These are phyloP conservation scores for Lizonia empirigonia DNA, from an alignment of 2,329 filamentous ascomycete species.

Conservation along the genomic window DNA sequence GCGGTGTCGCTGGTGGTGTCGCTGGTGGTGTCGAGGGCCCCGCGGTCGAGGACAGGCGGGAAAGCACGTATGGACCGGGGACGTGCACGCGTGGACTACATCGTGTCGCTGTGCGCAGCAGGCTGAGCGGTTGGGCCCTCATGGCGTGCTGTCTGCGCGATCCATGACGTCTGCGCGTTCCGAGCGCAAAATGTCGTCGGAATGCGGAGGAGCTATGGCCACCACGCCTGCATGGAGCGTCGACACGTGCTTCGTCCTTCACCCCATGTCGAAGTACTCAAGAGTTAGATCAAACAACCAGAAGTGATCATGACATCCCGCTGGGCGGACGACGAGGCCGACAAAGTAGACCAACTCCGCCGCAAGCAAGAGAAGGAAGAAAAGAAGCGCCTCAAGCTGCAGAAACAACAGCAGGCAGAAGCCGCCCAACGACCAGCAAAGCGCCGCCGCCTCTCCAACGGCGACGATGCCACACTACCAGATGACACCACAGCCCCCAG, in stretches of 20 bases:
- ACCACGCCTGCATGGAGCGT: constrained; percentile 21
- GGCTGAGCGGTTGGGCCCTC: constrained; percentile 37
- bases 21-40: constrained; percentile 22
- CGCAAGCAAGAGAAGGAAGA: constrained; percentile 84
- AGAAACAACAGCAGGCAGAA: constrained; percentile 75
- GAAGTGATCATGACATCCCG: constrained; percentile 65
- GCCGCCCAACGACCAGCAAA: constrained; percentile 60
- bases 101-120: constrained; percentile 32
- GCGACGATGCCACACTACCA: constrained; percentile 29
- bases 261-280: background rate
- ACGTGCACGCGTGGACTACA: too few relatives aligned
- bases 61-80: constrained; percentile 25
- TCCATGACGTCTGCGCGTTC: constrained; percentile 36
- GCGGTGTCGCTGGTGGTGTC: constrained; percentile 19
- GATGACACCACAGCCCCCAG: constrained; percentile 28
- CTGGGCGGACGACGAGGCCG: constrained; percentile 86
- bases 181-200: constrained; percentile 35
- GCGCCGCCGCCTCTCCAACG: constrained; percentile 65
- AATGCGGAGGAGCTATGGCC: constrained; percentile 45
- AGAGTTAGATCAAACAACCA: background rate
- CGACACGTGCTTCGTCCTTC: constrained; percentile 2
- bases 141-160: too few relatives aligned
- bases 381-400: constrained; percentile 81
- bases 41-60: constrained; percentile 47
- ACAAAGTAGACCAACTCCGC: constrained; percentile 73